A percentile compares a stretch with the other conserved stretches of the same genome.
phyloP scores from a whole-genome alignment of 306 rosid genomes.

The Castanospermum australe region DNA sequence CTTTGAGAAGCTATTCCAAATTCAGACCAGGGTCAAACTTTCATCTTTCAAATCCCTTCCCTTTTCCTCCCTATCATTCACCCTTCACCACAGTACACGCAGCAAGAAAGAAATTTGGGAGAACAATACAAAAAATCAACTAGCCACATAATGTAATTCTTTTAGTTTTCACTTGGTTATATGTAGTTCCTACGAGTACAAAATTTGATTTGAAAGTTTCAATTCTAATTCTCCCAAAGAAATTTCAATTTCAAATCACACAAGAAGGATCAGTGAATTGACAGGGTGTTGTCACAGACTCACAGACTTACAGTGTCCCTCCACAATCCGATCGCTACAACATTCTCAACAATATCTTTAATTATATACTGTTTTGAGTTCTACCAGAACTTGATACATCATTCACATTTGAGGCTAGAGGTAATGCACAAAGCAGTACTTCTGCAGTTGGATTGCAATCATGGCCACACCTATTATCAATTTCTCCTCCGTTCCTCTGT shows the following conservation, averaged over 20 bases:
- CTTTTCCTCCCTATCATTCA: background rate
- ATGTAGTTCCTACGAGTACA: too few species aligned
- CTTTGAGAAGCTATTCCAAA: background rate
- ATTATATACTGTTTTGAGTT: constrained; percentile 20
- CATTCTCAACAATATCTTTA: constrained; percentile 42
- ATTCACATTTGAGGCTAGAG: constrained; percentile 42
- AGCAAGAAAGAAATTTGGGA: background rate
- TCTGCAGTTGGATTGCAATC: background rate
- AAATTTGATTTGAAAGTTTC: too few species aligned
- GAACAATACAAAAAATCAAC: too few species aligned
- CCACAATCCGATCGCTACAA: constrained; percentile 54
- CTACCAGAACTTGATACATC: constrained; percentile 30
- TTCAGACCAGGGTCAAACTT: background rate
- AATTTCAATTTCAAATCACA: background rate
- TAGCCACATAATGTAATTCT: too few species aligned
- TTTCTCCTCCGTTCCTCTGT: background rate
- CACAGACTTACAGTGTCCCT: constrained; percentile 47
- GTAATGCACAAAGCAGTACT: constrained; percentile 45
- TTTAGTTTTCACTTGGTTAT: too few species aligned
- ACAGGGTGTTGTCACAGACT: background rate
- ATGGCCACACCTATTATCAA: background rate
- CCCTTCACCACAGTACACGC: background rate
- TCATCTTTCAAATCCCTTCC: background rate
- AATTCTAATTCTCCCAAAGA: too few species aligned
- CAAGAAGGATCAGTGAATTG: too few species aligned